Evolutionary conservation across 176 grass and related monocot genomes (phyloP), one percentile per base, ranked within the genome.

Genomic region (Raddia distichophylla): DNA sequence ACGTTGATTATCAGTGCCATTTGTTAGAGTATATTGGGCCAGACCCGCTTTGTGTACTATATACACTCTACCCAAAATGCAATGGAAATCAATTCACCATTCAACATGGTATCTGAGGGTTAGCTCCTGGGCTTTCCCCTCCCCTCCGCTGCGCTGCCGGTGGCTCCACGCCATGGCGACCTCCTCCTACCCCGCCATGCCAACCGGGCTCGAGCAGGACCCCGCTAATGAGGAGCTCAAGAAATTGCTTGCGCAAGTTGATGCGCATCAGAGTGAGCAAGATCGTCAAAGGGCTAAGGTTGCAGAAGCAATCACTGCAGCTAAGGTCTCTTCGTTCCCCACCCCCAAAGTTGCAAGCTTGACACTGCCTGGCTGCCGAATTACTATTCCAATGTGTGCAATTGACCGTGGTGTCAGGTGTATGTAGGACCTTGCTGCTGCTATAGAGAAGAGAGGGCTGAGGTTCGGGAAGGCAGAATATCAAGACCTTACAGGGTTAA

Each of bases 191-290:
- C n/a, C n/a, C n/a, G n/a, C n/a, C n/a, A n/a, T n/a, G n/a, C n/a
- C n/a, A n/a, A n/a, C n/a, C n/a, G 91, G 91, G 22, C 82, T 93
- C 48, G 80, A 99, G 63, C 90, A 86, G 48, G 82, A 87, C 68
- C 89, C 92, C 0, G 84, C 82, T 27, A 95, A 83, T 40, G 89
- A 95, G 87, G 96, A 99, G 63, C 53, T 99, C 13, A 82, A 88
- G 71, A 99, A 95, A 71, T 74, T 99, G 45, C 75, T 88, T 5
- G 49, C 65, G 13, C 91, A 95, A 86, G 80, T 95, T 69, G 87
- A 91, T 2, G 16, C 87, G 8, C 70, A 60, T 19, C 84, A 71
- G 67, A 86, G 20, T 15, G 93, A 93, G 69, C 81, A 93, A 19
- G 86, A 93, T 42, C 57, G 59, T 80, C 82, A 71, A 7, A 91